Conservation (phyloP, 352 stramenopile species). For the Pythium insidiosum region DNA sequence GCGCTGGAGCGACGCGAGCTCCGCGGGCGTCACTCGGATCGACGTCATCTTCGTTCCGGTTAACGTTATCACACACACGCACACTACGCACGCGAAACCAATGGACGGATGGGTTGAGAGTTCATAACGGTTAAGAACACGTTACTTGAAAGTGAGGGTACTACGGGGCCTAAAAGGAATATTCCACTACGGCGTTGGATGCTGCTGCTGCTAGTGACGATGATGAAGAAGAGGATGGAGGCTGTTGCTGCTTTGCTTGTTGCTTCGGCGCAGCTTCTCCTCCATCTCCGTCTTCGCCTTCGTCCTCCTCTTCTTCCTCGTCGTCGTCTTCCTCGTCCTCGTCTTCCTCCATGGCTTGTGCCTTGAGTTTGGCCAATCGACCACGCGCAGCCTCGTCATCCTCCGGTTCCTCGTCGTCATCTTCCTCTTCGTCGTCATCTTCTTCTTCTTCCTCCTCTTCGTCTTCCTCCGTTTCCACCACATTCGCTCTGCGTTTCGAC, state of each 20-base stretch:
- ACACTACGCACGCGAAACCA: no score
- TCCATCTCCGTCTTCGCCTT: neutral
- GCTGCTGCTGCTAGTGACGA: no score
- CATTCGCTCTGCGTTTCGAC: neutral
- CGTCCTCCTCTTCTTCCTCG: no score
- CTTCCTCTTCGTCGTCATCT: conserved; percentile 26
- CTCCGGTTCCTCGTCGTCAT: conserved; percentile 28
- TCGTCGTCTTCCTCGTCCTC: conserved; percentile 25
- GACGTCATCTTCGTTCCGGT: conserved; percentile 2
- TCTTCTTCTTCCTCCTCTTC: conserved; percentile 19
- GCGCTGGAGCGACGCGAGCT: conserved; percentile 56
- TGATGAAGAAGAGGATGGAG: no score
- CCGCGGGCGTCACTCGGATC: conserved; percentile 38
- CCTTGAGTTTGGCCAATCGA: no score
- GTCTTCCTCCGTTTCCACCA: conserved; percentile 9
- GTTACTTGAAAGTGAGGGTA: no score
- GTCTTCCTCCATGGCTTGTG: no score
- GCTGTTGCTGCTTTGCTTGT: neutral
- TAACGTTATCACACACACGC: no score
- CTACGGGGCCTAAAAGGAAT: conserved; percentile 19
- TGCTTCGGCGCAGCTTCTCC: neutral
- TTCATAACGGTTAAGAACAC: conserved; percentile 4
- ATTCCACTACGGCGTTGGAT: no score
- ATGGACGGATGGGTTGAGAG: conserved; percentile 11
- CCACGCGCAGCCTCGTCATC: no score